Evolutionary conservation across 768 basidiomycete species (phyloP).

Genomic region (Exidia glandulosa): DNA sequence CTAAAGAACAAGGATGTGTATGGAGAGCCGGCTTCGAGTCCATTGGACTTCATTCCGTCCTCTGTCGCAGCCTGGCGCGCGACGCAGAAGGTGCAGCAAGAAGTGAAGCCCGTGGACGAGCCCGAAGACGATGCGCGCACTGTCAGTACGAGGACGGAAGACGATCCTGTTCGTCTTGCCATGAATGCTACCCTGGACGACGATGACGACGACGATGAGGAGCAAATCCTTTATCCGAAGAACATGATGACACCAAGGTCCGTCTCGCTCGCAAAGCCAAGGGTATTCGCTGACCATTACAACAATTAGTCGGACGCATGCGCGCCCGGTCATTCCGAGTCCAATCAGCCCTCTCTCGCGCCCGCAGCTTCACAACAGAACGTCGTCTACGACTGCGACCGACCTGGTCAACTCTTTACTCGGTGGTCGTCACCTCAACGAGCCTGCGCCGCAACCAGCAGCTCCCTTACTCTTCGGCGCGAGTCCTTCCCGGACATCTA

Average conservation of each 20-base stretch:
- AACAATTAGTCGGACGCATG: neutral
- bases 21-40: neutral
- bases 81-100: conserved; percentile 15
- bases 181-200: conserved; percentile 33
- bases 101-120: conserved; percentile 10
- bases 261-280: neutral
- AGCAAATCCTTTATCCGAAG: conserved; percentile 65
- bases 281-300: neutral
- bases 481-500: neutral
- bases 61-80: conserved; percentile 6
- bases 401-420: neutral
- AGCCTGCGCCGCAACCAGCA: neutral
- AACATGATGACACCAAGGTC: neutral
- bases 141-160: conserved; percentile 62
- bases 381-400: neutral
- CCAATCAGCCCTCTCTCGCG: neutral
- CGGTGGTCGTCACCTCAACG: neutral
- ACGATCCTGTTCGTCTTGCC: conserved; percentile 59
- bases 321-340: neutral
- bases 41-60: neutral
- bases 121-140: conserved; percentile 56
- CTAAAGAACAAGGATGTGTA: too few relatives aligned
- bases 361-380: neutral
- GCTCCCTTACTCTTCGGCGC: neutral
- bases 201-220: conserved; percentile 52